Evolutionary conservation across 345 rosid species (phyloP), one percentile per base, ranked within the genome.

Genomic region (Corchorus capsularis): DNA sequence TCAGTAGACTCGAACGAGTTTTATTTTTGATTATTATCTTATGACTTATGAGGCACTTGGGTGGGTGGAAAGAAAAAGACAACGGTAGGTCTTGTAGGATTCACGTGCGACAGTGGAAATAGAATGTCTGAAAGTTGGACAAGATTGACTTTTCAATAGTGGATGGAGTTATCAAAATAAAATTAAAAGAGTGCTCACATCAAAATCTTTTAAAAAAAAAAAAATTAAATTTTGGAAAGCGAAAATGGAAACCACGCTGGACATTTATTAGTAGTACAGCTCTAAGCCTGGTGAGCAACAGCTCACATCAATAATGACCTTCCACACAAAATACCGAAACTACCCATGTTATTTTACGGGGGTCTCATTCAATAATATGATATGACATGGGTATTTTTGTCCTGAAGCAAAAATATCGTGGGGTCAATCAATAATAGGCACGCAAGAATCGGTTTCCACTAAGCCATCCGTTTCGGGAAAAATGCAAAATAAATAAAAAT

Each of bases 231-330:
- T 16, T 8, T 2, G 10, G 12, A 49, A 3, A 35, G 46, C 13
- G 27, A 16, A 57, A 63, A 77, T 57, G 63, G 57, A 54, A 27
- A 3, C 34, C 52, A 71, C 46, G 32, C 19, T 81, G 84, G 73
- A 75, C 78, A 85, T 84, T 79, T 77, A 83, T 47, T 79, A 72
- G 13, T 79, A 72, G 13, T 57, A 82, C 81, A 84, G 67, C 87
- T 74, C 82, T 46, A 73, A 45, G 46, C 88, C 64, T 72, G 85
- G 87, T 79, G 86, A 83, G 75, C 19, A 47, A 87, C 94, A 89
- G 88, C 92, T 86, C 86, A 83, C 72, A 52, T 69, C 41, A 80
- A 84, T 81, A 79, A 85, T 69, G 80, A 82, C 80, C 39, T 47
- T 10, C 73, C 68, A 52, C 13, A 5, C 9, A 0, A 0, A 79